Percentiles rank a stretch among this genome's conserved stretches.
phyloP scores from a whole-genome alignment of 768 basidiomycete genomes.

The Boletus fagicola region DNA sequence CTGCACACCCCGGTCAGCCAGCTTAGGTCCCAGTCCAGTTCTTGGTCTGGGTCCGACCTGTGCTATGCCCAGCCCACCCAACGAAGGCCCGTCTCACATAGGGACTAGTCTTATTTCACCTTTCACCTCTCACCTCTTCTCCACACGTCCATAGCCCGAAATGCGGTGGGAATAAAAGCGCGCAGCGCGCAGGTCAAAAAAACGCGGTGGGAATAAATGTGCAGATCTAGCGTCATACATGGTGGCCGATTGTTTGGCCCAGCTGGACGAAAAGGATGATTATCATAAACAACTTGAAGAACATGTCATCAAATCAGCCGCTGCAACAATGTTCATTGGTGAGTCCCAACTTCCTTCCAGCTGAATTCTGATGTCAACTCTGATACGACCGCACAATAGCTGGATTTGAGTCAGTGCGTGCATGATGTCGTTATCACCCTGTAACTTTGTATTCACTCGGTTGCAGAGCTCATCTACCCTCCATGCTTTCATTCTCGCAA shows the following conservation, averaged over 20 bases:
- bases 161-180: too few species aligned
- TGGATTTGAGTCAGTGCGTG: slow-evolving; percentile 27
- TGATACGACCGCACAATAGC: slow-evolving; percentile 9
- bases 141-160: too few species aligned
- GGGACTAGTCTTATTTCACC: too few species aligned
- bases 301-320: slow-evolving; percentile 25
- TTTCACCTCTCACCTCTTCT: too few species aligned
- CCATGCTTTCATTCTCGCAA: slow-evolving; percentile 28
- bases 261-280: slow-evolving; percentile 19
- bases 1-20: too few species aligned
- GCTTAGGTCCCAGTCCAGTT: too few species aligned
- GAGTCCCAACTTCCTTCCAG: neutral
- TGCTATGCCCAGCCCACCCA: too few species aligned
- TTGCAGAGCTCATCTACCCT: slow-evolving; percentile 26
- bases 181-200: too few species aligned
- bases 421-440: neutral
- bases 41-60: too few species aligned
- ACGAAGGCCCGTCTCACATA: too few species aligned
- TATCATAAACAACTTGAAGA: slow-evolving; percentile 17
- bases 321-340: slow-evolving; percentile 29
- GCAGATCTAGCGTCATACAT: too few species aligned
- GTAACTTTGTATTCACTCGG: neutral
- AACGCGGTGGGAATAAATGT: too few species aligned
- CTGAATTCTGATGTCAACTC: neutral
- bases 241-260: slow-evolving; percentile 25